Base-by-base conservation (phyloP, 2,329 filamentous ascomycete species). In the Alternaria metachromatica region DNA sequence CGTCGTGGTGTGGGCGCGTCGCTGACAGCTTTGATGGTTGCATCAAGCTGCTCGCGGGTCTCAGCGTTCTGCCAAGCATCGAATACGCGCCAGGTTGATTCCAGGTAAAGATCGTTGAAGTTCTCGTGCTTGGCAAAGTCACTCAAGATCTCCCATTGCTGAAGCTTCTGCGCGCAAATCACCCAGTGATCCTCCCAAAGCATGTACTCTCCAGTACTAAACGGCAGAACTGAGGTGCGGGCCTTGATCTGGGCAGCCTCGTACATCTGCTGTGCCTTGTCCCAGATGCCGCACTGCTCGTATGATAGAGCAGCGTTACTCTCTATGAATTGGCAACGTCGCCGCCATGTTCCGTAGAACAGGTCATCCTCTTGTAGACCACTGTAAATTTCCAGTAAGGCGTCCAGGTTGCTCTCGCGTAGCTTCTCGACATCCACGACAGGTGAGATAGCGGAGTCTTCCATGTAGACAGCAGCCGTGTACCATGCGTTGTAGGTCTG, bases 171-270 rank as follows among this genome's bases (percentile, higher is more conserved):
- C 0, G 95, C 96, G 79, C 96, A 99, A 54, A 97, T 87, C 45
- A 99, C 90, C 96, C 96, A 99, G 73, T 99, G 96, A 76, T 99
- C 96, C 81, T 99, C 96, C 96, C 96, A 99, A 1, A 99, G 87
- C 88, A 97, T 97, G 81, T 99, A 99, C 80, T 99, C 96, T 30
- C 91, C 94, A 73, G 96, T 92, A 1, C 95, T 97, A 80, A 97
- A 98, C 0, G 96, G 95, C 65, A 98, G 89, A n/a, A 95, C 93
- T 55, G 94, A 96, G 0, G 95, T 98, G 50, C 96, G 89, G 48
- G 96, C 96, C 80, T 98, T 99, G 79, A 99, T 93, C 80, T 99
- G 96, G 0, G 96, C 96, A 60, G 91, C 91, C 80, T 99, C 96
- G 79, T 98, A 99, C 83, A 97, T 91, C 75, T 92, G 92, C 82